Evolutionary conservation across 2,329 filamentous ascomycete species (phyloP).

Genomic region (Diaporthe nobilis): DNA sequence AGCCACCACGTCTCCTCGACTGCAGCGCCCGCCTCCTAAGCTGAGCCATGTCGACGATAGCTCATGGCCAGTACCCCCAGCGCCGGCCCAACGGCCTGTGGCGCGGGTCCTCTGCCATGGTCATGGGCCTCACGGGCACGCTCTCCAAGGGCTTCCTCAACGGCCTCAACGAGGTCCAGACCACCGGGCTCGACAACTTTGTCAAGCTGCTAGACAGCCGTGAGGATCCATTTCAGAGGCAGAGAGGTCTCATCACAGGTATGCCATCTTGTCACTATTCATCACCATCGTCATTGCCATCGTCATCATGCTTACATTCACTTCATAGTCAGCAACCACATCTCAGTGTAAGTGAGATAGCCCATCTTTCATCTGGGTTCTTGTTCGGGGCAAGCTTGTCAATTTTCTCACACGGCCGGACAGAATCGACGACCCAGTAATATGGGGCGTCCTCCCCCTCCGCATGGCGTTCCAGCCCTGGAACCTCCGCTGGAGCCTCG

Average conservation of each 20-base stretch:
- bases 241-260: constrained; percentile 88
- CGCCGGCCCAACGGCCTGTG: constrained; percentile 73
- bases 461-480: constrained; percentile 78
- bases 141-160: constrained; percentile 83
- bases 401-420: constrained; percentile 37
- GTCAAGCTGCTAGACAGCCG: constrained; percentile 82
- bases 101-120: constrained; percentile 79
- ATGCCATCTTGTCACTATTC: constrained; percentile 46
- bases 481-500: constrained; percentile 90
- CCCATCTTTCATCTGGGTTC: not conserved
- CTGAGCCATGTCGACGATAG: constrained; percentile 40
- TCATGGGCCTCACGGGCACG: constrained; percentile 81
- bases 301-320: constrained; percentile 34
- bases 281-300: not conserved
- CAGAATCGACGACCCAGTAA: constrained; percentile 92
- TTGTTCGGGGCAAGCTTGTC: not conserved
- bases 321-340: constrained; percentile 83
- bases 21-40: not conserved
- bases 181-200: constrained; percentile 82
- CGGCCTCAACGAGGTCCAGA: constrained; percentile 80
- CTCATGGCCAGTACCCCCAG: constrained; percentile 42
- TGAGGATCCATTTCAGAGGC: constrained; percentile 73
- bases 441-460: constrained; percentile 91
- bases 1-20: not conserved
- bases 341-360: constrained; percentile 80